Evolutionary conservation across 2,329 filamentous ascomycete species (phyloP).

Genomic region (Chrysoporthe austroafricana): DNA sequence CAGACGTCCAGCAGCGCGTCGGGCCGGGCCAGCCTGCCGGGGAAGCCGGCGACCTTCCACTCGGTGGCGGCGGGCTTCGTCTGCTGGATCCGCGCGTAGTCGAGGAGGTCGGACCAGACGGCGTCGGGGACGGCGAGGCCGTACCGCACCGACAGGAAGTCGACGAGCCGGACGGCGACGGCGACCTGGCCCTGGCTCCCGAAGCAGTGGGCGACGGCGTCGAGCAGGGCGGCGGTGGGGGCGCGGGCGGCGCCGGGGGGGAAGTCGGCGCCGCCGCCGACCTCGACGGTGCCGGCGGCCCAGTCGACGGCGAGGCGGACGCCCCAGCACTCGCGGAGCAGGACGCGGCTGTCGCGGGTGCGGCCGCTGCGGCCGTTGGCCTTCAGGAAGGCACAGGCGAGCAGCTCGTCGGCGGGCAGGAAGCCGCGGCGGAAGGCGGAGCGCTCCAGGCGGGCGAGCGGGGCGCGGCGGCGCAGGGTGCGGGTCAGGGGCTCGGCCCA

Average conservation of each 20-base stretch:
- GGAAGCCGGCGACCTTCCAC: constrained; percentile 41
- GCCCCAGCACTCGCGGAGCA: constrained; percentile 38
- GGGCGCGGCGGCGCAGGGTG: constrained; percentile 34
- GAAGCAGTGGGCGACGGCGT: constrained; percentile 69
- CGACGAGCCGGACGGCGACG: constrained; percentile 61
- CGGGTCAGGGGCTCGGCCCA: constrained; percentile 38
- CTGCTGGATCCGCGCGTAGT: constrained; percentile 66
- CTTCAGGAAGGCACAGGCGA: constrained; percentile 47
- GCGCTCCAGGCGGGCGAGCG: constrained; percentile 26
- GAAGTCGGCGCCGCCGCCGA: constrained; percentile 45
- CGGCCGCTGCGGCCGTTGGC: constrained; percentile 46
- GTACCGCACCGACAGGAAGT: constrained; percentile 65
- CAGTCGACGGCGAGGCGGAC: constrained; percentile 30
- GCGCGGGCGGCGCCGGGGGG: constrained; percentile 55
- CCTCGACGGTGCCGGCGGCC: constrained; percentile 28
- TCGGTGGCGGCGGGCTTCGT: constrained; percentile 42
- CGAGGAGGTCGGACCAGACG: constrained; percentile 69
- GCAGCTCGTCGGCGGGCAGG: constrained; percentile 38
- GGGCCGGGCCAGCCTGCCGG: constrained; percentile 41
- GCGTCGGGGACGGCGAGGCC: constrained; percentile 57
- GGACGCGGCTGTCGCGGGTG: constrained; percentile 38
- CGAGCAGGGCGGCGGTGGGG: constrained; percentile 63
- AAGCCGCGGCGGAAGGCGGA: constrained; percentile 1
- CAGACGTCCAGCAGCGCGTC: constrained; percentile 58
- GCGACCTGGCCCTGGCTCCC: constrained; percentile 67